Conservation (phyloP, 2,329 filamentous ascomycete genomes). For the Pleomassaria siparia region DNA sequence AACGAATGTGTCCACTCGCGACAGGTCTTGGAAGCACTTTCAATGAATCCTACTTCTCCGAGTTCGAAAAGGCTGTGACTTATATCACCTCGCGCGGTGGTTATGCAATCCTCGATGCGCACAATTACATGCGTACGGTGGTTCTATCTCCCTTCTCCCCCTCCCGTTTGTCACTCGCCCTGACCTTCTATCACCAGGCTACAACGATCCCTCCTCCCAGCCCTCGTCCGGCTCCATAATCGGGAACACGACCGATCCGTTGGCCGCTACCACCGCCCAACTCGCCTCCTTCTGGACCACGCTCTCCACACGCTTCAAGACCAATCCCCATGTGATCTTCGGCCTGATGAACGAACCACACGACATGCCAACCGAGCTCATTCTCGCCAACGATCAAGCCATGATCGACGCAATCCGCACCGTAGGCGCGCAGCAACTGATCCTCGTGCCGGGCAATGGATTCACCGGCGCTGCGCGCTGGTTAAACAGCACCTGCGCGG, state of each 20-base stretch:
- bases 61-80: conserved; percentile 51
- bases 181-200: conserved; percentile 30
- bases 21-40: conserved; percentile 53
- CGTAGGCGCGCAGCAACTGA: conserved; percentile 49
- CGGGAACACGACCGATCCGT: conserved; percentile 49
- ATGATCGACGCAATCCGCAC: conserved; percentile 50
- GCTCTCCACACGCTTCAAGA: conserved; percentile 49
- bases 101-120: conserved; percentile 54
- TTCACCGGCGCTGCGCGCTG: conserved; percentile 54
- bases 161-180: neutral
- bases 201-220: conserved; percentile 54
- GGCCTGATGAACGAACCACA: conserved; percentile 56
- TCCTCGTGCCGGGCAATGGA: conserved; percentile 54
- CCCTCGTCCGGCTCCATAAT: conserved; percentile 54
- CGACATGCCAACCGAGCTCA: conserved; percentile 51
- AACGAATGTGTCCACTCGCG: conserved; percentile 53
- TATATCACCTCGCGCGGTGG: conserved; percentile 52
- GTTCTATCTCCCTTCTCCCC: neutral
- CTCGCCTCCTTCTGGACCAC: conserved; percentile 55
- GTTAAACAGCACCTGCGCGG: conserved; percentile 39
- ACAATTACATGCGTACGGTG: conserved; percentile 52
- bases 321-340: conserved; percentile 51
- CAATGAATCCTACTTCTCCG: conserved; percentile 53
- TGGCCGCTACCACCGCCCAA: conserved; percentile 50
- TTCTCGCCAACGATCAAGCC: conserved; percentile 53